phyloP scores from a whole-genome alignment of 2,329 filamentous ascomycete species.

The Diaporthe sp. region DNA sequence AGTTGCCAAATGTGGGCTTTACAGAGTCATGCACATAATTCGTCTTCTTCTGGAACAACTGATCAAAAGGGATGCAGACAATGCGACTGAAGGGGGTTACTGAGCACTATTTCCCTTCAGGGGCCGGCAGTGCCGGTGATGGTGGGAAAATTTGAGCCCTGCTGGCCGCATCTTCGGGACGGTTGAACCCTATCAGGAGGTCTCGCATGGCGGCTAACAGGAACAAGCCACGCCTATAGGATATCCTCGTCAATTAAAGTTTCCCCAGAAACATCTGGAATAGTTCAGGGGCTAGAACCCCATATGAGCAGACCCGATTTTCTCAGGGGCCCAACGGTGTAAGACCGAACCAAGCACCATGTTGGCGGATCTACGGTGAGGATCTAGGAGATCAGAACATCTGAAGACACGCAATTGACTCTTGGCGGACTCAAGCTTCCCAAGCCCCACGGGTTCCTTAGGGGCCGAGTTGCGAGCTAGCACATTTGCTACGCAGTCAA shows the following conservation, averaged over 20 bases:
- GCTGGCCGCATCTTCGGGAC: slow-evolving; percentile 12
- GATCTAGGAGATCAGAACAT: slow-evolving; percentile 14
- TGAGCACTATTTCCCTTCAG: neutral
- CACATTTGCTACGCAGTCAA: neutral
- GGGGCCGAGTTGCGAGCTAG: neutral
- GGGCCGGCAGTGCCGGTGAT: slow-evolving; percentile 23
- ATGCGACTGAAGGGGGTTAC: too few relatives aligned
- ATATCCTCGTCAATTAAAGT: neutral
- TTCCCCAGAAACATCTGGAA: neutral
- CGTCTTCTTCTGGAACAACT: neutral
- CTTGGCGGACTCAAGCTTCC: neutral
- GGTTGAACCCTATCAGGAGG: neutral
- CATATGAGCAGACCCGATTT: neutral
- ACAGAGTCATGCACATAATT: neutral
- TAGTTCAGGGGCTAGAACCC: slow-evolving; percentile 2
- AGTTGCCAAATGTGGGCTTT: neutral
- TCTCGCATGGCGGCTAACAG: neutral
- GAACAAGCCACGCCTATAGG: neutral
- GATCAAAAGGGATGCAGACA: neutral
- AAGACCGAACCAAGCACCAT: neutral
- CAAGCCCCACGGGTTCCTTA: neutral
- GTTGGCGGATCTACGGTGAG: slow-evolving; percentile 11
- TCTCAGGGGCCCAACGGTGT: neutral
- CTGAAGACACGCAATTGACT: neutral
- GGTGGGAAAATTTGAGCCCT: neutral